These are phyloP conservation scores for Phytophthora foliorum DNA, from an alignment of 352 stramenopile genomes.

Conservation along the genomic window DNA sequence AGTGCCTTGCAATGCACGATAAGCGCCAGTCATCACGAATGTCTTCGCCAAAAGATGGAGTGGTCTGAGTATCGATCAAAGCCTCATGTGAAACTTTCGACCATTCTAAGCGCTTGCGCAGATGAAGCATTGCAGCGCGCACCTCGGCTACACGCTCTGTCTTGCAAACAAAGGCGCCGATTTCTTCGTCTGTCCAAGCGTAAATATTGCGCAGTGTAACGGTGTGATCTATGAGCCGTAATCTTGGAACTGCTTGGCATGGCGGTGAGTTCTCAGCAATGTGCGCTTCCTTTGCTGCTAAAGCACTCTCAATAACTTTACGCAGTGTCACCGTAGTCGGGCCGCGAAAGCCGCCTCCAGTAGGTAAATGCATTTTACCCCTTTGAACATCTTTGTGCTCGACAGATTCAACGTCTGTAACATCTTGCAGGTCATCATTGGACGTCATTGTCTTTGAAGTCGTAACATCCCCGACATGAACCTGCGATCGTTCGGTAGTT, in stretches of 20 bases:
- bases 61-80: not conserved
- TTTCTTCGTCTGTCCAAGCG: conserved; percentile 59
- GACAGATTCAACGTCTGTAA: conserved; percentile 27
- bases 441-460: not conserved
- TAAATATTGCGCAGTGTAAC: conserved; percentile 47
- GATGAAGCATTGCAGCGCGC: conserved; percentile 37
- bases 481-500: not conserved
- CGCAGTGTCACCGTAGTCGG: conserved; percentile 12
- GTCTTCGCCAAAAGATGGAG: conserved; percentile 5
- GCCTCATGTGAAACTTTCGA: conserved; percentile 15
- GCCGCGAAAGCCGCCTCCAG: conserved; percentile 5
- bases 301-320: not conserved
- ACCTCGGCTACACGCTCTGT: conserved; percentile 58
- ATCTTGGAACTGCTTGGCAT: not conserved
- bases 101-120: conserved; percentile 42
- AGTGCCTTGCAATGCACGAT: conserved; percentile 14
- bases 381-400: conserved; percentile 17
- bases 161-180: conserved; percentile 52
- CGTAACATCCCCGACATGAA: not conserved
- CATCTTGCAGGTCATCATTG: conserved; percentile 18
- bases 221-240: not conserved
- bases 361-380: not conserved
- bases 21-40: conserved; percentile 26
- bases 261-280: not conserved
- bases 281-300: not conserved